Evolutionary conservation across 1,284 basidiomycete species (phyloP), one percentile per base, ranked within the genome.

Genomic region (Mycosarcoma mackinlayi): DNA sequence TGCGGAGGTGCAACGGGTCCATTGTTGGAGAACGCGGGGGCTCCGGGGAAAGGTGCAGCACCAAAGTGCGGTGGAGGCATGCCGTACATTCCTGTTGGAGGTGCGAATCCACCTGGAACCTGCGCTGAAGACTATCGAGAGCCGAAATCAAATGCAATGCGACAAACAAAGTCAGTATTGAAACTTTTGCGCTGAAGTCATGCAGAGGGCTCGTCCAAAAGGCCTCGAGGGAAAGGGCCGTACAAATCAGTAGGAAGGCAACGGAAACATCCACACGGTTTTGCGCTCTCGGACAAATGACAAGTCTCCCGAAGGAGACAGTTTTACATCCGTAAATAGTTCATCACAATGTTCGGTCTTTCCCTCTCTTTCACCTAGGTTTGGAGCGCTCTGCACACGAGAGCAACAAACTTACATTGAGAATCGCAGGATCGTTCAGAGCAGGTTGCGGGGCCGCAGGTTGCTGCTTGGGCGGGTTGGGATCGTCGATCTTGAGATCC

Each of bases 261-360:
- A 88, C 88, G 88, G 87, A 88, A 85, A 77, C 76, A 86, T 89
- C 88, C 88, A 89, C 88, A 88, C 80, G 86, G 84, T 80, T 77
- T 84, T 88, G 89, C 88, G 88, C 88, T 88, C 88, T 89, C 87
- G 88, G 87, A 87, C 78, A 77, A 77, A 68, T 77, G 51, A 82
- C 85, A 73, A 25, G 86, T 84, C 84, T 59, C 74, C 30, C 30
- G 9, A 14, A 31, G 14, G 76, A 65, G 67, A 66, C 86, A 86
- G 86, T 75, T 87, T 87, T 86, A 88, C 87, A 89, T 89, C 88
- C 88, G 87, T 84, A 84, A 87, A 80, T 77, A 50, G 86, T 88
- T 76, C 73, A 62, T 78, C 76, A 68, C 47, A 47, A 38, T 23
- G 37, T n/a, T n/a, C n/a, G n/a, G n/a, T n/a, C n/a, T n/a, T n/a